phyloP scores from a whole-genome alignment of 306 rosid species.

The Mimosa bimucronata region DNA sequence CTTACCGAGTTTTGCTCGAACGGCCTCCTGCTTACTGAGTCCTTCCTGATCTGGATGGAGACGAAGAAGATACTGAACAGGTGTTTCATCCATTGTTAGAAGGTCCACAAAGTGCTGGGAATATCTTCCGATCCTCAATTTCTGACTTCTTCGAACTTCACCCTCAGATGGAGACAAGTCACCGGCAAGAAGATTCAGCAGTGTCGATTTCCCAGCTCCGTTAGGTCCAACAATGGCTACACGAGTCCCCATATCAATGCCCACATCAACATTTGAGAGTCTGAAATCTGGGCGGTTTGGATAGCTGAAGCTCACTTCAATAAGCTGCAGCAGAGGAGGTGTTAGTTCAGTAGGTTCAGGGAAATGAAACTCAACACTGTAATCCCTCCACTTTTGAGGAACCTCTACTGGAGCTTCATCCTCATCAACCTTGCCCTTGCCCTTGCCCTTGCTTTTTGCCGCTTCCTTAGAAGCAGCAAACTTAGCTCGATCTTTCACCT shows the following conservation, averaged over 20 bases:
- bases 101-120: conserved; percentile 67
- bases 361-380: conserved; percentile 61
- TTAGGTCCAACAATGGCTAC: conserved; percentile 67
- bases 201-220: conserved; percentile 64
- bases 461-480: conserved; percentile 59
- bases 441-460: conserved; percentile 50
- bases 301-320: conserved; percentile 64
- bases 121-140: conserved; percentile 62
- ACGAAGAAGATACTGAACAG: conserved; percentile 62
- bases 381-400: conserved; percentile 63
- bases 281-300: conserved; percentile 58
- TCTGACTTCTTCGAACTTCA: conserved; percentile 65
- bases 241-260: conserved; percentile 65
- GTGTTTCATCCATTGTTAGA: conserved; percentile 63
- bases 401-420: conserved; percentile 48
- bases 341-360: conserved; percentile 72
- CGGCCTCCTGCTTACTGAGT: conserved; percentile 69
- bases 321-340: conserved; percentile 64
- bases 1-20: conserved; percentile 60
- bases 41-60: conserved; percentile 71
- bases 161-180: conserved; percentile 62
- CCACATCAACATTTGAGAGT: conserved; percentile 56
- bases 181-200: conserved; percentile 64
- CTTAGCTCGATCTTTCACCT: conserved; percentile 63
- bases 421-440: conserved; percentile 48